Percentiles rank a stretch among this genome's conserved stretches.
These are phyloP conservation scores for Lactifluus pinguis DNA, from an alignment of 768 basidiomycete species.

Conservation along the genomic window DNA sequence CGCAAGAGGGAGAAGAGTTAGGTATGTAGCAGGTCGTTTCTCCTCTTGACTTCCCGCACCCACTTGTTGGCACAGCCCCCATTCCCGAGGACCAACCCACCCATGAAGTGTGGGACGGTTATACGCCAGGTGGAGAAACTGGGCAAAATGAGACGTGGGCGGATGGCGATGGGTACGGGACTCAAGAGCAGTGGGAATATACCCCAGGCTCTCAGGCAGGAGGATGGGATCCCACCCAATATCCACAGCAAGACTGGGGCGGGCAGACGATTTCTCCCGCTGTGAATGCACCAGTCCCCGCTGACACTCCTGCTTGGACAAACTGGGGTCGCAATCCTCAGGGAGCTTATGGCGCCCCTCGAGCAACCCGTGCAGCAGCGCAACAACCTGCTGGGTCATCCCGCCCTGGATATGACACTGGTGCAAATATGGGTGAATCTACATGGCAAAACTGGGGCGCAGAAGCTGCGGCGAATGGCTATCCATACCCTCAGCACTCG, in stretches of 20 bases:
- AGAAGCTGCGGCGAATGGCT: conserved; percentile 11
- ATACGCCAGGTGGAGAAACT: neutral
- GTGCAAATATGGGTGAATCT: neutral
- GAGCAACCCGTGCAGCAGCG: neutral
- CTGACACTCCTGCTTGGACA: conserved; percentile 1
- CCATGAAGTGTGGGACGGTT: neutral
- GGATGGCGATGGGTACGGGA: neutral
- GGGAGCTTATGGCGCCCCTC: neutral
- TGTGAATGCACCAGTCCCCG: neutral
- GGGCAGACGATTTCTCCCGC: neutral
- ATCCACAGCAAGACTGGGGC: conserved; percentile 3
- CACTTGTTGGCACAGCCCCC: conserved; percentile 2
- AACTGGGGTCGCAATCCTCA: neutral
- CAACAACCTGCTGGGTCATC: neutral
- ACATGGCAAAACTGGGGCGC: conserved; percentile 14
- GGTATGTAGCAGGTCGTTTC: conserved; percentile 11
- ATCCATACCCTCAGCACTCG: neutral
- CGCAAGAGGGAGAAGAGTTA: conserved; percentile 11
- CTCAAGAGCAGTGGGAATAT: neutral
- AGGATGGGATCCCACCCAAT: neutral
- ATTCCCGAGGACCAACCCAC: conserved; percentile 12
- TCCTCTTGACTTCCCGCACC: conserved; percentile 1
- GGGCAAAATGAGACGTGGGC: neutral
- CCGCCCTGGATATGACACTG: neutral
- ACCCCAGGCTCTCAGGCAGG: neutral